Conservation (phyloP, 2,329 filamentous ascomycete species). For the Drechslerella stenobrocha region DNA sequence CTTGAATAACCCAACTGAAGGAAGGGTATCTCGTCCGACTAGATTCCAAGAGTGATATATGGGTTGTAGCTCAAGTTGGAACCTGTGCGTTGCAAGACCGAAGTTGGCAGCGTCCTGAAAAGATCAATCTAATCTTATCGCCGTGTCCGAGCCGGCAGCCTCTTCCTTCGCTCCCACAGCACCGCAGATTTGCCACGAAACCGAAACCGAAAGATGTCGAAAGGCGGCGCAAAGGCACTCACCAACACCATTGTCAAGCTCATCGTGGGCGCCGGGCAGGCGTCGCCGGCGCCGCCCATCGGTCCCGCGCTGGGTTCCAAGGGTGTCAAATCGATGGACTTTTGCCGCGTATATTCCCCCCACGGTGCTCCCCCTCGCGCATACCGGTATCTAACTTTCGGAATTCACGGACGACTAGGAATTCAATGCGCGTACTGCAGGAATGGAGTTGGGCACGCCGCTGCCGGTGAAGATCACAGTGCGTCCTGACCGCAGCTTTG, state of each 20-base stretch:
- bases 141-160: not conserved
- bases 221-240: slow-evolving; percentile 54
- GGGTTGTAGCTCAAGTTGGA: too few relatives aligned
- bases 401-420: too few relatives aligned
- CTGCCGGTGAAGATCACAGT: slow-evolving; percentile 89
- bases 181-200: too few relatives aligned
- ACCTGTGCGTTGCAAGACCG: not conserved
- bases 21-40: too few relatives aligned
- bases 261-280: slow-evolving; percentile 94
- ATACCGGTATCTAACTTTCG: slow-evolving; percentile 11
- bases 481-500: slow-evolving; percentile 87
- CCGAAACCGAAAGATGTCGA: slow-evolving; percentile 19
- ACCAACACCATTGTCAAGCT: slow-evolving; percentile 86
- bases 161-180: too few relatives aligned
- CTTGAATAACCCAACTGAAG: too few relatives aligned
- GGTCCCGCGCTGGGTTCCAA: slow-evolving; percentile 95
- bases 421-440: slow-evolving; percentile 91
- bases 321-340: slow-evolving; percentile 99
- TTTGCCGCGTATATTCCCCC: slow-evolving; percentile 76
- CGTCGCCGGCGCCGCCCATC: slow-evolving; percentile 90
- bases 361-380: slow-evolving; percentile 28
- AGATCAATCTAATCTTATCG: slow-evolving; percentile 2
- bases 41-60: too few relatives aligned
- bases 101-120: not conserved
- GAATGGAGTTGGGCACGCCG: slow-evolving; percentile 79